Evolutionary conservation across 768 basidiomycete species (phyloP), one percentile per base, ranked within the genome.

Genomic region (Lactarius sanguifluus): DNA sequence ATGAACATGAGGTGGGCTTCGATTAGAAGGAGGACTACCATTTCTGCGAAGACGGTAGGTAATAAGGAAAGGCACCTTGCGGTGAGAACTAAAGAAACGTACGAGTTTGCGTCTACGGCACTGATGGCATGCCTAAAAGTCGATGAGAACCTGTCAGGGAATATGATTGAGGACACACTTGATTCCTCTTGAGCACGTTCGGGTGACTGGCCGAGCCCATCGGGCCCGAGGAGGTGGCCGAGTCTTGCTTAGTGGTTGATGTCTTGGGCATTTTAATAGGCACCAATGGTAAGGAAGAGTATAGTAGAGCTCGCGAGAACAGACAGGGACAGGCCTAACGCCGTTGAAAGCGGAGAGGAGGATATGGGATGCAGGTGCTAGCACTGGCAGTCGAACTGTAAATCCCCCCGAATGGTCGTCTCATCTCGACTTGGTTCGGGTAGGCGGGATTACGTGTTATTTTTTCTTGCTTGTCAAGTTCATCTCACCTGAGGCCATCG

Each of bases 91-190:
- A 38, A 23, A 45, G 15, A 13, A 43, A 73, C 86, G 75, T 71
- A 88, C 88, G 77, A 91, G 73, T 76, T 92, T 92, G 65, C 90
- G 82, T 69, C 85, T 81, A 47, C 90, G 86, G 73, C 90, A 92
- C 80, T 90, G 75, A 59, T 77, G 77, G 62, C 79, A 80, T n/a
- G 80, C 78, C 78, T 78, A 45, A 36, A 52, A 45, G 32, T 52
- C 25, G 3, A 15, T 50, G 28, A 36, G 25, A 20, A 16, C 54
- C 36, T 28, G n/a, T 32, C 61, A 10, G 16, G 12, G 57, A 8
- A 28, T 7, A 32, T 57, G 38, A 64, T 25, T 32, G 57, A 65
- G 28, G n/a, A 69, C 71, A 10, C 61, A 76, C 77, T 69, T 77
- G 76, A 66, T 78, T 78, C 59, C 77, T 69, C 65, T 69, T 71